Evolutionary conservation across 2,329 filamentous ascomycete genomes (phyloP), one percentile per base, ranked within the genome.

Genomic region (Hypoxylon sp.): DNA sequence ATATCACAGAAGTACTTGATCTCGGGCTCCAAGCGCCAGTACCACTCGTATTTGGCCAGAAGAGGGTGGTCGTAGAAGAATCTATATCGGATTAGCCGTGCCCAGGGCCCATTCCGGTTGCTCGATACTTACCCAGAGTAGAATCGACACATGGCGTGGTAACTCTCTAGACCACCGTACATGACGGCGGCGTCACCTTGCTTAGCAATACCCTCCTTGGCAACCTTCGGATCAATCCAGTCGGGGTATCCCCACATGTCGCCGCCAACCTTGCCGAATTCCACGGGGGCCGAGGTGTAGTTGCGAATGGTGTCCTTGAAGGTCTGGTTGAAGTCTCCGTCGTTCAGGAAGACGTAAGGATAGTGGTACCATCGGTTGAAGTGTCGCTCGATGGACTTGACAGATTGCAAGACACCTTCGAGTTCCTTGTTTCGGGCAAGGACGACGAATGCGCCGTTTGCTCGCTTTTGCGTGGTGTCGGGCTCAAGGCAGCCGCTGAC

Each of bases 1-100:
- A 99, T 98, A 74, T 99, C 95, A 77, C 95, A 99, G 80, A 99
- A 99, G 80, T 98, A 99, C 79, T 94, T 97, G 85, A 99, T 98
- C 78, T 99, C 95, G 65, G 95, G 95, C 82, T 99, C 95, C 69
- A 99, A 81, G 63, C 95, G 92, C 95, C 95, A 99, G 81, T 99
- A 99, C 95, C 95, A 99, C 73, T 98, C 92, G 78, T 98, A 99
- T 77, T 98, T 98, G 72, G 90, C 85, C 41, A 99, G 84, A 27
- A 98, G 85, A 64, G 93, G 90, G 73, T 99, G 95, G 75, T 97
- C 97, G 82, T 95, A 99, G 79, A 99, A 99, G 78, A 96, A 95
- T 38, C 92, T 85, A 62, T 4, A 7, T 13, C n/a, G 20, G 21
- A 37, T 69, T 62, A 66, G 65, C 9, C 27, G 41, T 42, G 52